phyloP scores from a whole-genome alignment of 148 eudicot species.

The Rhododendron kiyosumense region DNA sequence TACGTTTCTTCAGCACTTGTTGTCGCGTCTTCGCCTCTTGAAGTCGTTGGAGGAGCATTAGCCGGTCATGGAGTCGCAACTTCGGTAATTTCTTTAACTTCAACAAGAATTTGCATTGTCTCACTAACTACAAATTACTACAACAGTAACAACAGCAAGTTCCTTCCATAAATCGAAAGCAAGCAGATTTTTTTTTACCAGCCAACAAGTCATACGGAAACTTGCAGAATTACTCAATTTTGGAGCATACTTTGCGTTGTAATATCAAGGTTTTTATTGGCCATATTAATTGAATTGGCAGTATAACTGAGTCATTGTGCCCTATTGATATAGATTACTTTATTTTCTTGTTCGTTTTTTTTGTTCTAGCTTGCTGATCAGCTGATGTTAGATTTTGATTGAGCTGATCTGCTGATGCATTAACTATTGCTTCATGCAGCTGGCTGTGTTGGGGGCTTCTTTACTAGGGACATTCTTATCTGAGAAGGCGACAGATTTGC shows the following conservation, averaged over 20 bases:
- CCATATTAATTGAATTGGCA: background rate
- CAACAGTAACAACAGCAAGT: background rate
- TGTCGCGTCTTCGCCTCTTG: slow-evolving; percentile 94
- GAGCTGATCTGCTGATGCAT: background rate
- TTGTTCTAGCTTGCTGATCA: background rate
- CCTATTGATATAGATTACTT: background rate
- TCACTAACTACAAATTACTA: background rate
- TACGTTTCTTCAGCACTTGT: slow-evolving; percentile 66
- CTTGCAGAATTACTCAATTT: background rate
- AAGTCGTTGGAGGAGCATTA: slow-evolving; percentile 89
- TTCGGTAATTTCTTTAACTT: slow-evolving; percentile 43
- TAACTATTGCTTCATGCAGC: slow-evolving; percentile 44
- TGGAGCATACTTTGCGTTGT: background rate
- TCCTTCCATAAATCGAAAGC: background rate
- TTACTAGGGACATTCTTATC: slow-evolving; percentile 85
- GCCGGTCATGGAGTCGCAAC: slow-evolving; percentile 94
- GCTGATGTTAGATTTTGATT: background rate
- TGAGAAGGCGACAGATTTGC: slow-evolving; percentile 56
- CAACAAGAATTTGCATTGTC: background rate
- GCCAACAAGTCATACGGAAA: background rate
- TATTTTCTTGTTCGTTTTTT: background rate
- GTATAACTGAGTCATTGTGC: background rate
- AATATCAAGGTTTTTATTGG: background rate
- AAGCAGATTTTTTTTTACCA: background rate
- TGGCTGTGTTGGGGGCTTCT: slow-evolving; percentile 94